Conservation (phyloP, 2,329 filamentous ascomycete genomes). For the Trichoderma koningii region DNA sequence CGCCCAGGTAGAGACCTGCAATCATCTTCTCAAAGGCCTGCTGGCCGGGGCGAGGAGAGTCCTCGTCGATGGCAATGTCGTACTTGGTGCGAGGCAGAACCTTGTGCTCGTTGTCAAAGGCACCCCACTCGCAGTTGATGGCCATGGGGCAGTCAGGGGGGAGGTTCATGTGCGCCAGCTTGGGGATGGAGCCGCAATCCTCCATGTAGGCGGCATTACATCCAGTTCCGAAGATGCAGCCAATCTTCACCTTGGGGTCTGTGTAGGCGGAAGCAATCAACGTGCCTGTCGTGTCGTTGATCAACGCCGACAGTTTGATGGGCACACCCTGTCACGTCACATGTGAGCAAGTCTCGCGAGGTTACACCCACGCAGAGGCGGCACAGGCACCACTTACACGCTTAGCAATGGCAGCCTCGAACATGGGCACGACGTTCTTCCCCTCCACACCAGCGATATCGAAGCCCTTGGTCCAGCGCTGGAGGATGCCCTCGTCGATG, state of each 20-base stretch:
- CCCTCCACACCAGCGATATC: constrained; percentile 92
- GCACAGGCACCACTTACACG: constrained; percentile 37
- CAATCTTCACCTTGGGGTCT: constrained; percentile 89
- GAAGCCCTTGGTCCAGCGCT: constrained; percentile 97
- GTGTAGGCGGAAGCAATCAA: constrained; percentile 96
- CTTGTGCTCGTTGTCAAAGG: constrained; percentile 91
- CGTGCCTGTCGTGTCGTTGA: constrained; percentile 97
- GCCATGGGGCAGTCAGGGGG: constrained; percentile 83
- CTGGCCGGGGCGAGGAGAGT: constrained; percentile 89
- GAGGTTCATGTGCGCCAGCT: constrained; percentile 88
- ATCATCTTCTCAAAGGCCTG: constrained; percentile 99
- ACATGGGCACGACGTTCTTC: constrained; percentile 83
- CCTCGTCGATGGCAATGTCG: constrained; percentile 83
- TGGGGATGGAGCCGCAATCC: constrained; percentile 84
- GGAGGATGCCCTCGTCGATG: constrained; percentile 88
- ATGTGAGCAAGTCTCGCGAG: constrained; percentile 16
- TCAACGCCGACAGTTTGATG: constrained; percentile 88
- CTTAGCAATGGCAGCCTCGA: constrained; percentile 74
- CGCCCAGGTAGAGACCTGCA: constrained; percentile 88
- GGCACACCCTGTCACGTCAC: constrained; percentile 66
- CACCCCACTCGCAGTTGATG: constrained; percentile 97
- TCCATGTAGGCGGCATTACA: constrained; percentile 99
- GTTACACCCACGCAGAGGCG: neutral
- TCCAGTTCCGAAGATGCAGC: constrained; percentile 97
- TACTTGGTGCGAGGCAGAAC: constrained; percentile 84